Evolutionary conservation across 2,329 filamentous ascomycete genomes (phyloP), one percentile per base, ranked within the genome.

Genomic region (Stromatinia cepivora): DNA sequence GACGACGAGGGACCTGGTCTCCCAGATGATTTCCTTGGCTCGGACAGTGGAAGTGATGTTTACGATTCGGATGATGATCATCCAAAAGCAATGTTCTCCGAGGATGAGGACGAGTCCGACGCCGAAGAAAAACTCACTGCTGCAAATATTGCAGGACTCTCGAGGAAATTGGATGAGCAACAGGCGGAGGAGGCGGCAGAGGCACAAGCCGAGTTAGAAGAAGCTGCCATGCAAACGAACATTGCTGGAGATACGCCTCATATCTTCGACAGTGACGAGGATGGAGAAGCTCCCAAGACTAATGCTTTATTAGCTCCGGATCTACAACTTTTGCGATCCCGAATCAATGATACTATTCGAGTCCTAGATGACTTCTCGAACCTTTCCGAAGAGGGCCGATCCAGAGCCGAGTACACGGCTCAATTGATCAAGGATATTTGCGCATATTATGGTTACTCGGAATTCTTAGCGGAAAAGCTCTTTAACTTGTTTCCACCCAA

Each of bases 381-480:
- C 62, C 84, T 97, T 17, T 87, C 89, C 34, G 92, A 97, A 79
- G 87, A 91, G 52, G 91, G 90, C 42, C 88, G 92, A 74, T 96
- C 92, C 69, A 88, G 95, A 75, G 87, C 91, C 65, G 95, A 98
- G 78, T 98, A 99, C 80, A 93, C 92, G 20, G 84, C 88, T 31
- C 92, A 96, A 79, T 84, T 99, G 68, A 81, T 98, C 71, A 92
- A 93, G 81, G 95, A 99, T 77, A 92, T 98, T 70, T 97, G 93
- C 82, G 88, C 91, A 69, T 99, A 99, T 84, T 99, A 99, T 79
- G 94, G 94, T 71, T 99, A 99, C 84, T 96, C 92, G 4, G 88
- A 91, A 50, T 98, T 91, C 81, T 86, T 99, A n/a, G 95, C 94
- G 6, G 92, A 97, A 81, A 99, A 98, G 84, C 88, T 99, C 22